Base-by-base conservation (phyloP, 1,284 basidiomycete species). In the Athelia psychrophila region DNA sequence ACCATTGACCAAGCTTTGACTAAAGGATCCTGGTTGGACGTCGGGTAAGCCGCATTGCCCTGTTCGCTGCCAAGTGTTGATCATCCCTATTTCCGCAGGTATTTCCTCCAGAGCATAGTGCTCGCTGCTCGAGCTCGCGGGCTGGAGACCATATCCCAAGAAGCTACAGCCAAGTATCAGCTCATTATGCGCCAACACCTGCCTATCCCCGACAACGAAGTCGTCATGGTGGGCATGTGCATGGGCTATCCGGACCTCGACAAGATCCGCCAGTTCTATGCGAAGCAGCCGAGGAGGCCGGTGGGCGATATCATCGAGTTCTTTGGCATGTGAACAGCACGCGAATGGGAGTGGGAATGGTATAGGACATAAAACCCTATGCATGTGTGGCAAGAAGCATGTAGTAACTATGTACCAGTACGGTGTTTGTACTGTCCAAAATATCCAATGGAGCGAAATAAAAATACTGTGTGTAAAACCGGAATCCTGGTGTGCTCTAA, bases 191-290 rank as follows among this genome's bases (percentile, higher is more conserved):
- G 56, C 32, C 51, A 55, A 36, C 48, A 59, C 42, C 48, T 59
- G n/a, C 56, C 53, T 0, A 59, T 60, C 25, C 32, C 42, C 22
- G 59, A 59, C 44, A 13, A 52, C 16, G 57, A 59, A 46, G 45
- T 60, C 6, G 56, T 60, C 16, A 51, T 50, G 13, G 24, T 51
- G 20, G 54, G 51, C 1, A 55, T 60, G 54, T 46, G 50, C 8
- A 55, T 59, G 54, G 57, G 57, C 18, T 57, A 59, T 38, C 59
- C 57, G 5, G 59, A 60, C 40, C 32, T 55, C 30, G 58, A 60
- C 23, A 57, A 55, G 33, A 44, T 60, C 32, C 53, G 44, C 2
- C 40, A 55, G 22, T 57, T 51, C 33, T 54, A 47, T 42, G 56
- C 52, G 2, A 50, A 51, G 25, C 59, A 57, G 25, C 55, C 55